Percentiles rank a stretch among this genome's conserved stretches.
phyloP scores from a whole-genome alignment of 257 asterid genomes.

The Lycium barbarum region DNA sequence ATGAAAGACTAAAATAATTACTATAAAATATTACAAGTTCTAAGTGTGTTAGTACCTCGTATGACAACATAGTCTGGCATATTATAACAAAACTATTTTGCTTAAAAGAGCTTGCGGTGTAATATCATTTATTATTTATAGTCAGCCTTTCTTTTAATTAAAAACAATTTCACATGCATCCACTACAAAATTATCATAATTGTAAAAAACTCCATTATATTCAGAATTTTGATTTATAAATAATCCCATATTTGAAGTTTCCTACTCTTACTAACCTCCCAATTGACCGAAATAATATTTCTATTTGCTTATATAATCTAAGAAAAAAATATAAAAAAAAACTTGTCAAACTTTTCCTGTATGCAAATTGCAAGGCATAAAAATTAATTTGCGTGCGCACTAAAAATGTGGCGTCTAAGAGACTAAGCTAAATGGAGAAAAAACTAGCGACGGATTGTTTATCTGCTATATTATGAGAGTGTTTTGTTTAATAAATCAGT shows the following conservation, averaged over 20 bases:
- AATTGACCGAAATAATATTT: neutral
- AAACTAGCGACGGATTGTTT: too few relatives aligned
- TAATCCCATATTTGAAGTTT: conserved; percentile 19
- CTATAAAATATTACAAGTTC: neutral
- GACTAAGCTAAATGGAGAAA: neutral
- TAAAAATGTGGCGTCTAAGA: neutral
- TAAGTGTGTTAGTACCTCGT: conserved; percentile 13
- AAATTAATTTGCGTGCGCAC: neutral
- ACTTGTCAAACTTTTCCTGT: neutral
- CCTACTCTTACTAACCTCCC: neutral
- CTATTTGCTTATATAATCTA: neutral
- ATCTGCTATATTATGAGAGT: too few relatives aligned
- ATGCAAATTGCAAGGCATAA: too few relatives aligned
- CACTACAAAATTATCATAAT: conserved; percentile 1
- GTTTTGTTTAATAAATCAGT: too few relatives aligned
- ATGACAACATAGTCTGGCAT: conserved; percentile 23
- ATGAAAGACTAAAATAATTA: neutral
- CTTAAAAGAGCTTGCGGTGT: neutral
- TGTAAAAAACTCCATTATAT: neutral
- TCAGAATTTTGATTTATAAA: neutral
- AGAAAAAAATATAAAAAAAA: neutral
- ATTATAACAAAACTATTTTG: conserved; percentile 15
- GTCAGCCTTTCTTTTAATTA: neutral
- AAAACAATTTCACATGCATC: conserved; percentile 24
- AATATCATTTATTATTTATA: neutral